Evolutionary conservation across 305 asterid genomes (phyloP), one percentile per base, ranked within the genome.

Genomic region (Fraxinus baroniana): DNA sequence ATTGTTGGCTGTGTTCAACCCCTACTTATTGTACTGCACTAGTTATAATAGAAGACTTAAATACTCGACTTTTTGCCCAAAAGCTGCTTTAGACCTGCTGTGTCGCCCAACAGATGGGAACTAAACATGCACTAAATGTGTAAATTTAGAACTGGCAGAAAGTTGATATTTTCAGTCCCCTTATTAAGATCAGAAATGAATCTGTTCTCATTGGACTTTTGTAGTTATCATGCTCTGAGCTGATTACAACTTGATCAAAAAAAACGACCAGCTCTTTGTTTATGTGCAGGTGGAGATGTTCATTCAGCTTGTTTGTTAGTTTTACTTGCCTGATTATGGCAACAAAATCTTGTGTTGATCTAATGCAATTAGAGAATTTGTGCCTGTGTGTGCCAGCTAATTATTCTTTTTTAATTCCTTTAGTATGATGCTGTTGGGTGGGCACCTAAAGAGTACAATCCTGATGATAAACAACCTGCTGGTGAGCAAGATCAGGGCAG

Each of bases 341-440:
- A 49, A 77, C 46, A 68, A 74, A 9, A 81, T 52, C 60, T 81
- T 20, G 20, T 57, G 74, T 75, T 76, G 78, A 44, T 62, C 35
- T 37, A 26, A 78, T 30, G 57, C 71, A 26, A 62, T 66, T 30
- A 18, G 71, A 30, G 76, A 41, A 80, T 83, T 4, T 73, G 18
- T 77, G 15, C 74, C 4, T 30, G 1, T 70, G 12, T 30, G 24
- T 15, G 24, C 33, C 37, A 57, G 28, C 85, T 60, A 76, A 64
- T 28, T 75, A 4, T 76, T 73, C 44, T 77, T 55, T 82, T 82
- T 83, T 84, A 24, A 78, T 62, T 86, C 76, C 76, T 85, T 82
- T 87, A 96, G 98, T 96, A 96, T 82, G 99, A 96, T 84, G 98
- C 98, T 78, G 94, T 92, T 84, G 99, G 99, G 79, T 96, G 99